Percentiles rank a stretch among this genome's conserved stretches.
Evolutionary conservation across 768 basidiomycete species (phyloP).

Genomic region (Symmetrospora coprosmae): DNA sequence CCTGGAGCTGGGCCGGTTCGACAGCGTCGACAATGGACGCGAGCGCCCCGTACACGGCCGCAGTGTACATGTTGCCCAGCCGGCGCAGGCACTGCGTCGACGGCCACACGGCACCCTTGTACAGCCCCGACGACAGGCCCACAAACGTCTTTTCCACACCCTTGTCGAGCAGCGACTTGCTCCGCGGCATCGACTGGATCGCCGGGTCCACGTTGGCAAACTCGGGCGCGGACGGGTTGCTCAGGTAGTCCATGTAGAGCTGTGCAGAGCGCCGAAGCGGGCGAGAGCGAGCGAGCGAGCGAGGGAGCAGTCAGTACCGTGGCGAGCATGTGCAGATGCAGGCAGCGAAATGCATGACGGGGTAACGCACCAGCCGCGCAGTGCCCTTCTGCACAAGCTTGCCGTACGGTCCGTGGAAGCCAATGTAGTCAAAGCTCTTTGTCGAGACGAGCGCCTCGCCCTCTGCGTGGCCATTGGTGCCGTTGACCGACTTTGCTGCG

Average conservation of each 20-base stretch:
- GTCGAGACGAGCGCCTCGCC: constrained; percentile 51
- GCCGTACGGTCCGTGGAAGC: constrained; percentile 97
- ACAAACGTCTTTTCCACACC: constrained; percentile 88
- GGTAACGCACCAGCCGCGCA: constrained; percentile 53
- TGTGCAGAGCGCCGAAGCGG: too few relatives aligned
- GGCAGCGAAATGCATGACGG: not conserved
- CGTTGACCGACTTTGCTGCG: constrained; percentile 37
- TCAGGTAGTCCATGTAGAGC: constrained; percentile 78
- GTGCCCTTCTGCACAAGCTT: constrained; percentile 97
- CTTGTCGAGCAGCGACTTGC: constrained; percentile 79
- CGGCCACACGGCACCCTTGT: constrained; percentile 61
- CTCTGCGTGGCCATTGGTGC: not conserved
- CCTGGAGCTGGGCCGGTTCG: constrained; percentile 53
- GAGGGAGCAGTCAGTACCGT: not conserved
- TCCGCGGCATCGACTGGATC: constrained; percentile 49
- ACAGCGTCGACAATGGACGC: constrained; percentile 67
- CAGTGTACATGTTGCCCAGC: constrained; percentile 98
- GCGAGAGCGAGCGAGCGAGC: not conserved
- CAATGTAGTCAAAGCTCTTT: constrained; percentile 73
- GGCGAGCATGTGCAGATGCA: too few relatives aligned
- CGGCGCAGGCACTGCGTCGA: constrained; percentile 74
- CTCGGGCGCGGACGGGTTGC: constrained; percentile 52
- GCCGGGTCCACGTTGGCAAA: constrained; percentile 54
- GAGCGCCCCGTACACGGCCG: constrained; percentile 83
- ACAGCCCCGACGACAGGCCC: constrained; percentile 56